phyloP scores from a whole-genome alignment of 352 stramenopile species.

The Pythium oligandrum region DNA sequence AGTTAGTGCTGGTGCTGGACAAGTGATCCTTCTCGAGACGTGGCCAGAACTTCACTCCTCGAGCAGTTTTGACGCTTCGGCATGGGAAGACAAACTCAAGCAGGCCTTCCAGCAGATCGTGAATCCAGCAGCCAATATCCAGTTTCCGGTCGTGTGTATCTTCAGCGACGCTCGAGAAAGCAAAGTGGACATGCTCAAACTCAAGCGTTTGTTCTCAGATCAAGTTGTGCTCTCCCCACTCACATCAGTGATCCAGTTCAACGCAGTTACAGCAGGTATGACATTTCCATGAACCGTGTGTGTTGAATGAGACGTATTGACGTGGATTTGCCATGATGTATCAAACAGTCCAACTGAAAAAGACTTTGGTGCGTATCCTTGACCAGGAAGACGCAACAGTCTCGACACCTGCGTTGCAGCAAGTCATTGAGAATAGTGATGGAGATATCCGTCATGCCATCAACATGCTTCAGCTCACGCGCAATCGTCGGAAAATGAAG shows the following conservation, averaged over 20 bases:
- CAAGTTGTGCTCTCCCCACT: conserved; percentile 65
- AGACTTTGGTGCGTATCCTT: conserved; percentile 41
- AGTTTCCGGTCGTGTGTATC: conserved; percentile 68
- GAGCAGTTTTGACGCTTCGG: conserved; percentile 22
- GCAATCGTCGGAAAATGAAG: conserved; percentile 10
- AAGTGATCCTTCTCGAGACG: conserved; percentile 72
- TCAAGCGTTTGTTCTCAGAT: conserved; percentile 58
- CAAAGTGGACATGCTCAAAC: conserved; percentile 62
- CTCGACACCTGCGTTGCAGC: conserved; percentile 26
- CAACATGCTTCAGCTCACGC: conserved; percentile 64
- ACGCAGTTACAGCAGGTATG: conserved; percentile 65
- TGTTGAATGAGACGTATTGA: too few relatives aligned
- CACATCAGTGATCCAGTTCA: conserved; percentile 73
- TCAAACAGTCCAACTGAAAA: conserved; percentile 60
- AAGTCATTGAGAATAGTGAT: conserved; percentile 55
- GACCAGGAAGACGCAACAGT: conserved; percentile 27
- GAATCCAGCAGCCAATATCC: conserved; percentile 26
- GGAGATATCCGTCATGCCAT: conserved; percentile 78
- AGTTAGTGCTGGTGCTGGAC: not conserved
- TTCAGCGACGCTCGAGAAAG: conserved; percentile 78
- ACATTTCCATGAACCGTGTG: not conserved
- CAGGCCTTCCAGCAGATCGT: conserved; percentile 49
- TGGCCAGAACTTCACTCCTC: conserved; percentile 48
- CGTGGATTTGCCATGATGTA: not conserved
- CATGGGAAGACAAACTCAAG: conserved; percentile 52